Percentiles rank a stretch among this genome's conserved stretches.
Conservation (phyloP, 2,329 filamentous ascomycete genomes). For the Alternaria sp. region DNA sequence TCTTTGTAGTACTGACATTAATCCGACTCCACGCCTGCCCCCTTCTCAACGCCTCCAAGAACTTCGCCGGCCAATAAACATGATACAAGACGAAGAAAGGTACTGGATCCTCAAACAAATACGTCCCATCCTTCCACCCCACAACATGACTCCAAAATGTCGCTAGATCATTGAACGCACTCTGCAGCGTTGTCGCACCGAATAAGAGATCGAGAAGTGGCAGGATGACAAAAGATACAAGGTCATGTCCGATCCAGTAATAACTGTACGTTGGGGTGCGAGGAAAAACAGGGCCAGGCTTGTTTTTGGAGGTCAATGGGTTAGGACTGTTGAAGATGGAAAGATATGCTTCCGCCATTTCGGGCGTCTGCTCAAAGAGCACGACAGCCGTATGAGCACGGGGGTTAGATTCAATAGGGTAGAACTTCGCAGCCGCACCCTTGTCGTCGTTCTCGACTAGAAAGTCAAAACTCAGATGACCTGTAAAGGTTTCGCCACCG, state of each 20-base stretch:
- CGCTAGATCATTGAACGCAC: constrained; percentile 33
- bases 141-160: constrained; percentile 54
- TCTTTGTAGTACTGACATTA: constrained; percentile 72
- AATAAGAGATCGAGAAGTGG: constrained; percentile 42
- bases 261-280: constrained; percentile 45
- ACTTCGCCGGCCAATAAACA: constrained; percentile 62
- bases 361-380: constrained; percentile 59
- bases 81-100: constrained; percentile 63
- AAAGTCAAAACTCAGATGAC: constrained; percentile 77
- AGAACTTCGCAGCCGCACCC: constrained; percentile 54
- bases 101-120: constrained; percentile 58
- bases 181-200: constrained; percentile 23
- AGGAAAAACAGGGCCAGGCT: constrained; percentile 25
- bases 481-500: constrained; percentile 64
- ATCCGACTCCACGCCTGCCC: constrained; percentile 68
- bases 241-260: constrained; percentile 75
- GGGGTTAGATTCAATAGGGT: constrained; percentile 76
- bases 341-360: constrained; percentile 42
- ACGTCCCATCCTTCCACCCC: constrained; percentile 61
- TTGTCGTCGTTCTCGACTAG: constrained; percentile 61
- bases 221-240: constrained; percentile 60
- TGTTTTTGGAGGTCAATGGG: constrained; percentile 9
- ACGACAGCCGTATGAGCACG: constrained; percentile 72
- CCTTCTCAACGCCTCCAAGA: constrained; percentile 56
- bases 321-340: constrained; percentile 31